A percentile compares a stretch with the other conserved stretches of the same genome.
Evolutionary conservation across 2,329 filamentous ascomycete species (phyloP).

Genomic region (Fusarium sp.): DNA sequence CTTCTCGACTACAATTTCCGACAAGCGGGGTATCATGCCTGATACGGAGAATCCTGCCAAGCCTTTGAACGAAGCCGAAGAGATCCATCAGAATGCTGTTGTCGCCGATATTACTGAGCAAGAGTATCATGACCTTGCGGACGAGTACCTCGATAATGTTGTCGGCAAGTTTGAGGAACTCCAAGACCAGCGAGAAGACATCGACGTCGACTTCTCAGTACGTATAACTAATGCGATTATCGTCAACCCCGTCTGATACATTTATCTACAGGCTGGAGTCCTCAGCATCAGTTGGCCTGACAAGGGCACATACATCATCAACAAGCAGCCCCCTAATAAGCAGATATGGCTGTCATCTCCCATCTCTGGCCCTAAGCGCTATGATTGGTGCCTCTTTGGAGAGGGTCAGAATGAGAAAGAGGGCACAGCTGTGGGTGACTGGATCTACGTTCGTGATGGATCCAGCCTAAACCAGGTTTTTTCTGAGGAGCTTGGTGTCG

Average conservation of each 20-base stretch:
- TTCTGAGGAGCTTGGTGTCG: constrained; percentile 78
- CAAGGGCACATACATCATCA: constrained; percentile 88
- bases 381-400: constrained; percentile 83
- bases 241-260: constrained; percentile 21
- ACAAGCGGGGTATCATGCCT: constrained; percentile 67
- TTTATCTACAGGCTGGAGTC: constrained; percentile 77
- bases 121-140: constrained; percentile 81
- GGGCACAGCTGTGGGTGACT: constrained; percentile 77
- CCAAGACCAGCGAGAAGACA: constrained; percentile 76
- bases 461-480: constrained; percentile 78
- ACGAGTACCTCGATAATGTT: constrained; percentile 74
- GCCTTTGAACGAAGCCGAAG: constrained; percentile 52
- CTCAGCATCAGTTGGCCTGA: constrained; percentile 77
- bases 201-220: constrained; percentile 93
- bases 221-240: constrained; percentile 46
- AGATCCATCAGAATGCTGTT: constrained; percentile 50
- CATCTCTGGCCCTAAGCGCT: constrained; percentile 90
- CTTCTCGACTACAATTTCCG: constrained; percentile 46
- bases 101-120: constrained; percentile 73
- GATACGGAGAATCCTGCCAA: constrained; percentile 65
- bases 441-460: constrained; percentile 91
- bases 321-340: constrained; percentile 98
- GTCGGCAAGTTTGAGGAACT: constrained; percentile 73
- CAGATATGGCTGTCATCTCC: constrained; percentile 97
- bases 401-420: constrained; percentile 81